phyloP scores from a whole-genome alignment of 441 rosid species.

The Gossypium gossypioides region DNA sequence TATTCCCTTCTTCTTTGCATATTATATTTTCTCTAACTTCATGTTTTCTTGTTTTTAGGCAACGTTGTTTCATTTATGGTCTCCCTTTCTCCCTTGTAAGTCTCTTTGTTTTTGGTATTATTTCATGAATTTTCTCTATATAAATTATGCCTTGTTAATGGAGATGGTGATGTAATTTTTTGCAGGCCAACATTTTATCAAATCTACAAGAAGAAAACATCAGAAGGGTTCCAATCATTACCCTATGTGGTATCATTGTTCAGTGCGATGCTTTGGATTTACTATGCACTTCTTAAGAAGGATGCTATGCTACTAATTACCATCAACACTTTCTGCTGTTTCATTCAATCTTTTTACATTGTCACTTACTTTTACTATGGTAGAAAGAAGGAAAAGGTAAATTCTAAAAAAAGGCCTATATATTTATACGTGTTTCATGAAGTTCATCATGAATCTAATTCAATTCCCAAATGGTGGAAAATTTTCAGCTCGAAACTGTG shows the following conservation, averaged over 20 bases:
- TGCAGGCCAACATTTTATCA: constrained; percentile 62
- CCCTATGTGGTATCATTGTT: constrained; percentile 66
- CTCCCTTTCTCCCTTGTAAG: constrained; percentile 57
- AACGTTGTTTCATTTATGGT: constrained; percentile 55
- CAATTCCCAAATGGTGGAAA: background rate
- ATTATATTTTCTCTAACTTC: background rate
- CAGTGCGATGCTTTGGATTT: constrained; percentile 84
- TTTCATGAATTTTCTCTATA: background rate
- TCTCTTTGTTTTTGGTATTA: background rate
- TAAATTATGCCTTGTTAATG: no score
- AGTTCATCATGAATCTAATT: background rate
- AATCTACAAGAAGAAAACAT: constrained; percentile 59
- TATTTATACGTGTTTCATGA: background rate
- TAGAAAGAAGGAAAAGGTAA: constrained; percentile 50
- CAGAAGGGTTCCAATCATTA: constrained; percentile 63
- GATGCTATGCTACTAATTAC: constrained; percentile 49
- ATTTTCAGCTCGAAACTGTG: constrained; percentile 37
- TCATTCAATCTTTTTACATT: constrained; percentile 46
- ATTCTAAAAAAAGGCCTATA: background rate
- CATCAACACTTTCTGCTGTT: constrained; percentile 45
- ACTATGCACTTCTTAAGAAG: constrained; percentile 47
- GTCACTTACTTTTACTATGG: constrained; percentile 46
- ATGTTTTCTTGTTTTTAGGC: constrained; percentile 23
- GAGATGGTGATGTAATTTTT: background rate
- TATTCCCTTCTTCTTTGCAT: constrained; percentile 1